These are phyloP conservation scores for Larix kaempferi DNA, from an alignment of 75 land plant species.

Conservation along the genomic window DNA sequence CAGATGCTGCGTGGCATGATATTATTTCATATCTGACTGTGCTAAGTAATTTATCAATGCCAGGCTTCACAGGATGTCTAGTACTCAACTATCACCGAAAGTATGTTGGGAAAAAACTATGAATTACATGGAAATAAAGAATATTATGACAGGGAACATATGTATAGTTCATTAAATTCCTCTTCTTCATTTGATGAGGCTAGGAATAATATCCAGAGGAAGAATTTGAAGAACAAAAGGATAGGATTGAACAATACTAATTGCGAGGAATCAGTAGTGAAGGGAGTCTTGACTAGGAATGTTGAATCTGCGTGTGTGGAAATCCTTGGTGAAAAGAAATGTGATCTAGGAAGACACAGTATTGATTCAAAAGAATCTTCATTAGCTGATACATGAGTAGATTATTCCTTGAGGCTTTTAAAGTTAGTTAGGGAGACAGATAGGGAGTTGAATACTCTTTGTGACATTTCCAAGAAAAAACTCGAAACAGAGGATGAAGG, in stretches of 20 bases:
- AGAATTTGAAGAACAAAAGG: constrained; percentile 1
- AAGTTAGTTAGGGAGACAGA: constrained; percentile 27
- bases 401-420: constrained; percentile 15
- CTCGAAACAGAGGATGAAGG: not conserved
- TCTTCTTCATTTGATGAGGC: not conserved
- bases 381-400: not conserved
- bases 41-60: no score
- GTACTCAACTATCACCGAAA: no score
- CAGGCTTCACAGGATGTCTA: no score
- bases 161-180: not conserved
- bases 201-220: not conserved
- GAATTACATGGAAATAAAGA: no score
- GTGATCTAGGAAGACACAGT: not conserved
- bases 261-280: not conserved
- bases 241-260: not conserved
- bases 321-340: not conserved
- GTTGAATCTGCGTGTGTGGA: not conserved
- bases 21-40: no score
- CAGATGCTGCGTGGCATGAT: no score
- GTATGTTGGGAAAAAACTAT: no score
- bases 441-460: constrained; percentile 32
- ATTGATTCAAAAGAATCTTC: constrained; percentile 1
- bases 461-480: constrained; percentile 6
- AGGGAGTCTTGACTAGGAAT: not conserved
- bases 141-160: no score